These are phyloP conservation scores for Dryas integrifolia DNA, from an alignment of 331 rosid genomes.

Conservation along the genomic window DNA sequence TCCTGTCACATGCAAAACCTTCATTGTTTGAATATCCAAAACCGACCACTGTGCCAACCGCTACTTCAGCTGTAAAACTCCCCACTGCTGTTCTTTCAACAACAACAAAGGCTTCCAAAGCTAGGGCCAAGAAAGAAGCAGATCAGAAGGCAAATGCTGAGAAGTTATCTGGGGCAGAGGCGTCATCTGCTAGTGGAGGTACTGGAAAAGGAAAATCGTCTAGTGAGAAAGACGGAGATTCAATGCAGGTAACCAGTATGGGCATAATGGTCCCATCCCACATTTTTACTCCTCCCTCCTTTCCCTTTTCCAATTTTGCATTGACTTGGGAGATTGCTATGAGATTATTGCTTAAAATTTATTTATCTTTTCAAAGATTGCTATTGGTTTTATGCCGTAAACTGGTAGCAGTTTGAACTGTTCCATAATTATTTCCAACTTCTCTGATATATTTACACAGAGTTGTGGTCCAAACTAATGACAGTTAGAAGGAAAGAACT, in stretches of 20 bases:
- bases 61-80: slow-evolving; percentile 86
- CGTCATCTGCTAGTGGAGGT: slow-evolving; percentile 46
- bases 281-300: neutral
- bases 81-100: slow-evolving; percentile 97
- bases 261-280: neutral
- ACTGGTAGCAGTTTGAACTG: neutral
- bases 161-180: slow-evolving; percentile 45
- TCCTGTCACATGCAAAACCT: slow-evolving; percentile 90
- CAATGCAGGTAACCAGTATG: slow-evolving; percentile 64
- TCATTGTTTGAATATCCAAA: slow-evolving; percentile 93
- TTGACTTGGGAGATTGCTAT: neutral
- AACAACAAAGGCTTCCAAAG: slow-evolving; percentile 95
- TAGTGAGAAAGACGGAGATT: slow-evolving; percentile 75
- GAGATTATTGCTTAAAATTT: neutral
- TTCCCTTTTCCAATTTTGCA: neutral
- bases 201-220: slow-evolving; percentile 73
- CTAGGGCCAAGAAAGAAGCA: slow-evolving; percentile 97
- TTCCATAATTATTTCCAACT: neutral
- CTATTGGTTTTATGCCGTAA: neutral
- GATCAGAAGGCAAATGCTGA: slow-evolving; percentile 85
- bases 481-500: neutral
- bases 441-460: neutral
- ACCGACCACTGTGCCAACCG: slow-evolving; percentile 72
- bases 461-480: neutral
- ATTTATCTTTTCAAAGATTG: neutral